Conservation (phyloP, 163 green algal species). For the Volvox carteri region DNA sequence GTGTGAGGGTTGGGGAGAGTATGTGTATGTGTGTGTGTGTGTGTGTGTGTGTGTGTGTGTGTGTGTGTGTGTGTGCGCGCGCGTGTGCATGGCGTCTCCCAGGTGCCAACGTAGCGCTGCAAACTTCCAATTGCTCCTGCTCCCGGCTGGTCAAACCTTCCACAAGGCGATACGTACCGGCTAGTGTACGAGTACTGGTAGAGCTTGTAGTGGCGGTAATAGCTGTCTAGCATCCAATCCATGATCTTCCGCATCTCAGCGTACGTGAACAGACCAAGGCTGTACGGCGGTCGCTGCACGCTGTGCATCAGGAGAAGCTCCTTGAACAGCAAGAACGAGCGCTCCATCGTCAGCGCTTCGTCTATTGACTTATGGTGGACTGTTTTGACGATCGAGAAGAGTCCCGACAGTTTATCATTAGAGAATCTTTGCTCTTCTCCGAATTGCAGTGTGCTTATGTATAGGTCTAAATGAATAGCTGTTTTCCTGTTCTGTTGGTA, state of each 20-base stretch:
- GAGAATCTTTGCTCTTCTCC: constrained; percentile 62
- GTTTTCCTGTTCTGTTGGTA: constrained; percentile 47
- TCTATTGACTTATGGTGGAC: constrained; percentile 63
- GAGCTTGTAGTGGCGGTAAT: constrained; percentile 85
- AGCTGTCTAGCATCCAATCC: constrained; percentile 80
- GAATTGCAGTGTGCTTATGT: constrained; percentile 66
- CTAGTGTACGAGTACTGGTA: constrained; percentile 81
- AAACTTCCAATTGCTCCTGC: too few species aligned
- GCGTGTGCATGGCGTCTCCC: too few species aligned
- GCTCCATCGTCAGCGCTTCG: constrained; percentile 68
- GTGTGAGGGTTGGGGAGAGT: too few species aligned
- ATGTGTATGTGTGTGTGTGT: too few species aligned
- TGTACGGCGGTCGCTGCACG: constrained; percentile 79
- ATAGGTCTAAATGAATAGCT: constrained; percentile 72
- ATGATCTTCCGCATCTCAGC: constrained; percentile 73
- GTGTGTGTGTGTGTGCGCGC: too few species aligned
- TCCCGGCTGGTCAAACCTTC: too few species aligned
- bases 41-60: too few species aligned
- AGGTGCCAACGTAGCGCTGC: too few species aligned
- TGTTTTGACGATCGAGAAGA: constrained; percentile 75
- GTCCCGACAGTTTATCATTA: constrained; percentile 71
- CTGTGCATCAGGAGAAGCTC: constrained; percentile 73
- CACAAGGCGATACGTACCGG: too few species aligned
- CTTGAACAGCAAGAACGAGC: constrained; percentile 73
- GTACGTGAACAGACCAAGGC: constrained; percentile 74